These are phyloP conservation scores for Phytophthora megakarya DNA, from an alignment of 352 stramenopile genomes.

Conservation along the genomic window DNA sequence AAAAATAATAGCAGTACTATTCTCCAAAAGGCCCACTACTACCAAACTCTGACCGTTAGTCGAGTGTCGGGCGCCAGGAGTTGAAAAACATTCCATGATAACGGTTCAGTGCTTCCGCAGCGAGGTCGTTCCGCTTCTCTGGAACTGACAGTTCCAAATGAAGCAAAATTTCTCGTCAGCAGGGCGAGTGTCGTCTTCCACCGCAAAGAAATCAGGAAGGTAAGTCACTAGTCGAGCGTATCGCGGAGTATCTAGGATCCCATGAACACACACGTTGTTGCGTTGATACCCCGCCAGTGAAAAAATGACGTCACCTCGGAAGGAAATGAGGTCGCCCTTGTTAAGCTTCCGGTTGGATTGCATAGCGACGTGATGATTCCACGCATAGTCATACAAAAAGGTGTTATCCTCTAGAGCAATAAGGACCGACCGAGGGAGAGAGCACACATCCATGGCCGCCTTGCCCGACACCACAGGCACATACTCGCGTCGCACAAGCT, in stretches of 20 bases:
- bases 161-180: neutral
- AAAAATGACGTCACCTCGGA: neutral
- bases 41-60: no score
- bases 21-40: no score
- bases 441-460: neutral
- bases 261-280: neutral
- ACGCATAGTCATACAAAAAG: neutral
- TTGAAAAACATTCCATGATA: neutral
- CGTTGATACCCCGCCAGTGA: no score
- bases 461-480: neutral
- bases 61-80: no score
- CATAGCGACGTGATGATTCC: neutral
- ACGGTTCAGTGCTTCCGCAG: neutral
- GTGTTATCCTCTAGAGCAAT: neutral
- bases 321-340: neutral
- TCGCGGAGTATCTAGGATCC: neutral
- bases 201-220: neutral
- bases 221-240: neutral
- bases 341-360: neutral
- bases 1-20: no score
- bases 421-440: neutral
- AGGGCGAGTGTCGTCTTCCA: neutral
- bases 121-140: neutral
- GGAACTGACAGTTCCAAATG: neutral
- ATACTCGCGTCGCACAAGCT: neutral